Conservation (phyloP, 2,329 filamentous ascomycete species). For the Exophiala alcalophila region DNA sequence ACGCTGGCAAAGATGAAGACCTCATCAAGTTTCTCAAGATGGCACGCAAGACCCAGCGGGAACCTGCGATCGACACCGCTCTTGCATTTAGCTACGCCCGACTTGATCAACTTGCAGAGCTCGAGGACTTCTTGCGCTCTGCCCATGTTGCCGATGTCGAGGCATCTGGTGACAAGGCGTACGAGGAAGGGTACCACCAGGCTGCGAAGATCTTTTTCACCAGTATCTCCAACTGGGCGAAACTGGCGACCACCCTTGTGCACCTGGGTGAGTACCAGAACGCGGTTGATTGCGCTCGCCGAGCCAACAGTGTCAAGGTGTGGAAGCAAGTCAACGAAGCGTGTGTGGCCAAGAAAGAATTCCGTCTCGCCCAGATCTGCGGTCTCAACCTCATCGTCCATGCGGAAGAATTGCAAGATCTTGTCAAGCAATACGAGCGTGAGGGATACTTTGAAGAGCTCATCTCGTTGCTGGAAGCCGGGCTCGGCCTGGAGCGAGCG, state of each 20-base stretch:
- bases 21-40: conserved; percentile 95
- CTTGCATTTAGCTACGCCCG: conserved; percentile 92
- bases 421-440: conserved; percentile 94
- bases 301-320: conserved; percentile 98
- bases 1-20: conserved; percentile 96
- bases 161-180: conserved; percentile 96
- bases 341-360: conserved; percentile 96
- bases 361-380: conserved; percentile 96
- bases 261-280: conserved; percentile 96
- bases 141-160: conserved; percentile 96
- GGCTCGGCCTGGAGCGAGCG: conserved; percentile 83
- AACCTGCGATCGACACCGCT: conserved; percentile 88
- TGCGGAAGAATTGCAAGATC: conserved; percentile 86
- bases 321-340: conserved; percentile 99
- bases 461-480: conserved; percentile 88
- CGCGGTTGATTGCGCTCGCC: conserved; percentile 94
- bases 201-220: conserved; percentile 98
- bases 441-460: conserved; percentile 99
- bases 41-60: conserved; percentile 93
- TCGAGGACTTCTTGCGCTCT: conserved; percentile 91
- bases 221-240: conserved; percentile 99
- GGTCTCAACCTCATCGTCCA: conserved; percentile 97
- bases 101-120: conserved; percentile 83
- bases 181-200: conserved; percentile 88
- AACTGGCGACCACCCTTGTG: conserved; percentile 96